phyloP scores from a whole-genome alignment of 1,139 yeast genomes.

The Taiozyma sp. region DNA sequence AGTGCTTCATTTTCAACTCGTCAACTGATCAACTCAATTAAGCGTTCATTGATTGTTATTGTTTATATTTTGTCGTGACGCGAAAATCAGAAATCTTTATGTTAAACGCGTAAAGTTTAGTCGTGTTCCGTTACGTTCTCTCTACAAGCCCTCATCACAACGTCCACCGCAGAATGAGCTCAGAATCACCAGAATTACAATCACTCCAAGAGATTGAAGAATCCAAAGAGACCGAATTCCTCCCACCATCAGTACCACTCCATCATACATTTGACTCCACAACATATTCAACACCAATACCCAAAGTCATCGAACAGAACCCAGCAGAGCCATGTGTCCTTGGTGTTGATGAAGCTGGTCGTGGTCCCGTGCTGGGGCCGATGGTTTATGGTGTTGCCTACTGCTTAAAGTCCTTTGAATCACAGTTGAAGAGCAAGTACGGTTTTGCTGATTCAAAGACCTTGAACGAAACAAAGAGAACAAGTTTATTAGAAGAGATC shows the following conservation, averaged over 20 bases:
- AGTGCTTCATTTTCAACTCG: too few relatives aligned
- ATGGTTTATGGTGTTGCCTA: slow-evolving; percentile 95
- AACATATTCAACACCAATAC: slow-evolving; percentile 23
- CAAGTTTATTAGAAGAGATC: slow-evolving; percentile 53
- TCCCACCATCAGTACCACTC: slow-evolving; percentile 26
- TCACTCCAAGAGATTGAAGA: not conserved
- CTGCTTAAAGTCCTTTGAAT: slow-evolving; percentile 54
- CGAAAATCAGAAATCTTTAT: not conserved
- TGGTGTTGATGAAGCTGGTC: slow-evolving; percentile 97
- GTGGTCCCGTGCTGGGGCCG: slow-evolving; percentile 96
- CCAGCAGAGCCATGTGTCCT: slow-evolving; percentile 36
- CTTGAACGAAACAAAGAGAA: slow-evolving; percentile 67
- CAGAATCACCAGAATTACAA: not conserved
- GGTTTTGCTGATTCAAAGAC: slow-evolving; percentile 95
- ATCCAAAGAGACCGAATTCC: not conserved
- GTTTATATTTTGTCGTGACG: not conserved
- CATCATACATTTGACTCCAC: slow-evolving; percentile 17
- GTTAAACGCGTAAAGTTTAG: too few relatives aligned
- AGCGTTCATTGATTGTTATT: too few relatives aligned
- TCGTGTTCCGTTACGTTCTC: too few relatives aligned
- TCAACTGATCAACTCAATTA: too few relatives aligned
- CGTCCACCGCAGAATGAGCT: not conserved
- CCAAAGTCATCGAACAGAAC: slow-evolving; percentile 15
- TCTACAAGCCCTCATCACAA: not conserved
- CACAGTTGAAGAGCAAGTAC: slow-evolving; percentile 45